Conservation (phyloP, 257 asterid genomes). For the Cinchona pubescens region DNA sequence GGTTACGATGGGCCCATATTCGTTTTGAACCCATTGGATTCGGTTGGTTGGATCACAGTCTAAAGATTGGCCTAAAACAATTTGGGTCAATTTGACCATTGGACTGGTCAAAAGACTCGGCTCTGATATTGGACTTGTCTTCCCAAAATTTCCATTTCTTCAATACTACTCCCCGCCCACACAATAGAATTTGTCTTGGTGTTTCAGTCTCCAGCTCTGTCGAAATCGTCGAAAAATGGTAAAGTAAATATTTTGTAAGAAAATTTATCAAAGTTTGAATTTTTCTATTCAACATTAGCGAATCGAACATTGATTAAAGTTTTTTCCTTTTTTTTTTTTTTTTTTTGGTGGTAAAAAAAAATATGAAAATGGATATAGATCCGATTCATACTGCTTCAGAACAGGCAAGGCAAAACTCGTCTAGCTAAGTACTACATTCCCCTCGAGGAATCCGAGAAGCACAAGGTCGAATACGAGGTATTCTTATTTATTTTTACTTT, state of each 20-base stretch:
- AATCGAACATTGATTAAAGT: not conserved
- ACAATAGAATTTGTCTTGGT: no score
- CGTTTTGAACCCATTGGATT: not conserved
- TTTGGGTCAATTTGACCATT: no score
- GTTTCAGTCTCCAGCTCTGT: conserved; percentile 12
- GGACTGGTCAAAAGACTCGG: no score
- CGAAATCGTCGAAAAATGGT: conserved; percentile 19
- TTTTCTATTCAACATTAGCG: not conserved
- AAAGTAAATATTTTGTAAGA: not conserved
- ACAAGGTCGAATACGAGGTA: conserved; percentile 97
- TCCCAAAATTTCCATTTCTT: conserved; percentile 11
- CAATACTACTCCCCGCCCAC: not conserved
- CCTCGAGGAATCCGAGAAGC: conserved; percentile 99
- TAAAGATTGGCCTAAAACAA: no score
- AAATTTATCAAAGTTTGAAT: not conserved
- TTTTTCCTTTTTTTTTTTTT: not conserved
- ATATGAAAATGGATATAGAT: conserved; percentile 46
- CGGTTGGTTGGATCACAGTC: no score
- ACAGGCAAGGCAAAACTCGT: conserved; percentile 96
- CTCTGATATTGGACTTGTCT: conserved; percentile 20
- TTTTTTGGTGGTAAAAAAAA: not conserved
- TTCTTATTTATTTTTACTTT: not conserved
- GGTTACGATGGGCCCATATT: conserved; percentile 2
- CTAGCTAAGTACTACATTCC: conserved; percentile 94
- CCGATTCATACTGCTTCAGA: conserved; percentile 93